Evolutionary conservation across 2,329 filamentous ascomycete species (phyloP).

Genomic region (Colletotrichum graminicola): DNA sequence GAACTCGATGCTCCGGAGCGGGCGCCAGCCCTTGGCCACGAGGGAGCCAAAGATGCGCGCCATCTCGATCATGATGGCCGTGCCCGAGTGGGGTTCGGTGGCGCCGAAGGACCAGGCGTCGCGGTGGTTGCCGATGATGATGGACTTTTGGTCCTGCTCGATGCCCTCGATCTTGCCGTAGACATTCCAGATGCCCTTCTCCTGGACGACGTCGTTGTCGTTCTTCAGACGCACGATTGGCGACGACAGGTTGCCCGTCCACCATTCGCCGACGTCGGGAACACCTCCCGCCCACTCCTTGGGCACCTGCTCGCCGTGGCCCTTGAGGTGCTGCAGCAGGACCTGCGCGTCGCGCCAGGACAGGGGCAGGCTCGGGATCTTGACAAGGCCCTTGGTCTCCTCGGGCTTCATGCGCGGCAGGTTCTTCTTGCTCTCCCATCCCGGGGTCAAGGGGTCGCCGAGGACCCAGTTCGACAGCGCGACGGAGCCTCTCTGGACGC

Average conservation of each 20-base stretch:
- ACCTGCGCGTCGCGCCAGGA: slow-evolving; percentile 90
- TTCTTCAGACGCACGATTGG: slow-evolving; percentile 87
- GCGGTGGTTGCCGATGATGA: slow-evolving; percentile 93
- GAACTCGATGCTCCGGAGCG: slow-evolving; percentile 94
- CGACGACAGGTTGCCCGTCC: slow-evolving; percentile 78
- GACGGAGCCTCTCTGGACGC: slow-evolving; percentile 85
- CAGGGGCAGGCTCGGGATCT: slow-evolving; percentile 91
- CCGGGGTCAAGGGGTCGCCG: slow-evolving; percentile 93
- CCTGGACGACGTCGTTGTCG: slow-evolving; percentile 83
- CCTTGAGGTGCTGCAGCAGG: slow-evolving; percentile 80
- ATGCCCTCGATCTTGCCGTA: slow-evolving; percentile 86
- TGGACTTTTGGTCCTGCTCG: slow-evolving; percentile 84
- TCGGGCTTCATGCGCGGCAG: slow-evolving; percentile 75
- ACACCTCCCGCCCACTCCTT: slow-evolving; percentile 82
- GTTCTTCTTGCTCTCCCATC: slow-evolving; percentile 79
- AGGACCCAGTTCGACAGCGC: slow-evolving; percentile 85
- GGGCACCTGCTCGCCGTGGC: slow-evolving; percentile 77
- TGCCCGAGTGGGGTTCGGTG: slow-evolving; percentile 87
- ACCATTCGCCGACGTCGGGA: slow-evolving; percentile 80
- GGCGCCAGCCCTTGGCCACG: slow-evolving; percentile 83
- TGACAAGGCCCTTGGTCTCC: slow-evolving; percentile 78
- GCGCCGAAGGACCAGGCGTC: slow-evolving; percentile 94
- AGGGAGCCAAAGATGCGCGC: slow-evolving; percentile 87
- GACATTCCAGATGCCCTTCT: slow-evolving; percentile 93
- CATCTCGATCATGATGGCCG: slow-evolving; percentile 91